Evolutionary conservation across 805 yeast species (phyloP).

Genomic region (Zygosaccharomyces lentus): DNA sequence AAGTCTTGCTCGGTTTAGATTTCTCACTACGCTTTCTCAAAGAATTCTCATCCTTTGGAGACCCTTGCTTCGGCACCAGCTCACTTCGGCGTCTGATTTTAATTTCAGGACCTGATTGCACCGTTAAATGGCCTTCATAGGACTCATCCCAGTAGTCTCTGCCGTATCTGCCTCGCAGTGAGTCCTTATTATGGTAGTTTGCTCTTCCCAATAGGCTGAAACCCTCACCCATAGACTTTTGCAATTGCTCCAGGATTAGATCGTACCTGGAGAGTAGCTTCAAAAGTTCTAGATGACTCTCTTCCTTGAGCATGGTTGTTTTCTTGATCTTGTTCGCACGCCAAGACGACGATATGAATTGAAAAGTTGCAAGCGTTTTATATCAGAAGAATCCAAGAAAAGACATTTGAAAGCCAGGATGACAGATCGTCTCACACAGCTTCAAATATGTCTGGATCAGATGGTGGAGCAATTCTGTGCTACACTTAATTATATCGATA

Average conservation of each 20-base stretch:
- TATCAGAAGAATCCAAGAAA: background rate
- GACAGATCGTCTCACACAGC: conserved; percentile 87
- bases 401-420: conserved; percentile 32
- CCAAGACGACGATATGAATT: conserved; percentile 1
- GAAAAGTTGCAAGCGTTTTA: conserved; percentile 1
- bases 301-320: conserved; percentile 9
- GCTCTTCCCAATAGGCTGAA: conserved; percentile 30
- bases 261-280: conserved; percentile 25
- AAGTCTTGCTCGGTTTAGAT: background rate
- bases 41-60: conserved; percentile 1
- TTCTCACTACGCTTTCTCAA: conserved; percentile 10
- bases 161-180: conserved; percentile 33
- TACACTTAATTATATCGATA: conserved; percentile 73
- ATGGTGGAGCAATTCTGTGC: conserved; percentile 77
- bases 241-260: conserved; percentile 28
- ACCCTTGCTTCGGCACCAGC: background rate
- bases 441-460: conserved; percentile 80
- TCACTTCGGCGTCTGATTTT: conserved; percentile 1
- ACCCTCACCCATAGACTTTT: conserved; percentile 24
- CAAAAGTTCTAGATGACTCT: conserved; percentile 14
- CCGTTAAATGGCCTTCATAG: conserved; percentile 23
- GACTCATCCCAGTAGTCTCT: conserved; percentile 32
- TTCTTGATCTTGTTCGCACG: background rate
- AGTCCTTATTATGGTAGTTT: conserved; percentile 32
- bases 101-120: conserved; percentile 7